These are phyloP conservation scores for Penicillium parvum DNA, from an alignment of 495 filamentous ascomycete species.

Conservation along the genomic window DNA sequence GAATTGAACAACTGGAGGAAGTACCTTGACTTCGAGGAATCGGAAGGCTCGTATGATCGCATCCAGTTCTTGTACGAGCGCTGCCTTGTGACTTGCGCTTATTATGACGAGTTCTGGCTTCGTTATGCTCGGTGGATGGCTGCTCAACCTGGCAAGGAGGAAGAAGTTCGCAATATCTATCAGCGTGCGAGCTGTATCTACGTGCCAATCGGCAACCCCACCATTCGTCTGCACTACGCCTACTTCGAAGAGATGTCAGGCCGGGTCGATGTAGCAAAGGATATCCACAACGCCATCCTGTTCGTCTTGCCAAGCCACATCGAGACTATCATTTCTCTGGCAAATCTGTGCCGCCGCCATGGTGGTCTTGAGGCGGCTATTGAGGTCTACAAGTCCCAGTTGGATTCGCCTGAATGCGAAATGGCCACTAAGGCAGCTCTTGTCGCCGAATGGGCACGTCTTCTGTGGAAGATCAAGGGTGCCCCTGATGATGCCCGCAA, in stretches of 20 bases:
- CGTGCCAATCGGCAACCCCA: slow-evolving; percentile 76
- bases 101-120: slow-evolving; percentile 97
- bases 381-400: slow-evolving; percentile 73
- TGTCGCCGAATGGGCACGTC: slow-evolving; percentile 81
- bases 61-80: slow-evolving; percentile 88
- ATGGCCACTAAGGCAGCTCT: slow-evolving; percentile 81
- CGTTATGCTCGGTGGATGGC: slow-evolving; percentile 97
- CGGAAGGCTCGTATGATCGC: slow-evolving; percentile 69
- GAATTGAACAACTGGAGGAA: slow-evolving; percentile 93
- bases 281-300: slow-evolving; percentile 79
- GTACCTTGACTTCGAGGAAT: slow-evolving; percentile 95
- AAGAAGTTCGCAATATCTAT: slow-evolving; percentile 92
- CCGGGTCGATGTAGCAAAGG: slow-evolving; percentile 70
- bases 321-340: slow-evolving; percentile 82
- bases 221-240: slow-evolving; percentile 83
- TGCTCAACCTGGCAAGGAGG: slow-evolving; percentile 72
- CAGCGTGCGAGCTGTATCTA: slow-evolving; percentile 79
- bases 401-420: slow-evolving; percentile 66
- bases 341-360: slow-evolving; percentile 83
- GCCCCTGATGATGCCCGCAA: slow-evolving; percentile 78
- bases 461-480: slow-evolving; percentile 90
- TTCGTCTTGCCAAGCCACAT: slow-evolving; percentile 66
- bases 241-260: slow-evolving; percentile 87
- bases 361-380: slow-evolving; percentile 84
- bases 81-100: slow-evolving; percentile 84